Evolutionary conservation across 1,139 yeast genomes (phyloP).

Genomic region (Barnettozyma hawaiiensis): DNA sequence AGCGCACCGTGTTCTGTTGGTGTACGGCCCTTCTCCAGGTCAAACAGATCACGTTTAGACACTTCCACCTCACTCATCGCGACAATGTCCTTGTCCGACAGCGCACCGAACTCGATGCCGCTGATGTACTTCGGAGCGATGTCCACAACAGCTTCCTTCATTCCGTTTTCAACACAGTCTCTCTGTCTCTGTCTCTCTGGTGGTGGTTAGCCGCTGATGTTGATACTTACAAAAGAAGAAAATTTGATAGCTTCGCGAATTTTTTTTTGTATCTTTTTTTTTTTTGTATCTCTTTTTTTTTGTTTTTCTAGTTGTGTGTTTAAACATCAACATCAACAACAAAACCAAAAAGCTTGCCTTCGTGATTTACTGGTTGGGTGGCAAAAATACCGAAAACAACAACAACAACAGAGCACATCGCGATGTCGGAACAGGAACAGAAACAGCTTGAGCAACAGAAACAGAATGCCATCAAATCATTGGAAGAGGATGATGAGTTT

Average conservation of each 20-base stretch:
- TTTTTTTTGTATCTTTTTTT: not conserved
- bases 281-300: too few species aligned
- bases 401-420: not conserved
- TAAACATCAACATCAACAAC: not conserved
- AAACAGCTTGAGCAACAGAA: slow-evolving; percentile 17
- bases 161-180: slow-evolving; percentile 9
- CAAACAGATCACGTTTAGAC: slow-evolving; percentile 85
- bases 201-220: slow-evolving; percentile 1
- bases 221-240: too few species aligned
- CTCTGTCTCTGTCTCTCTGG: too few species aligned
- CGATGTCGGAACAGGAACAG: slow-evolving; percentile 15
- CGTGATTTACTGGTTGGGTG: too few species aligned
- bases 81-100: slow-evolving; percentile 83
- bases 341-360: too few species aligned
- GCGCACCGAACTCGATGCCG: slow-evolving; percentile 89
- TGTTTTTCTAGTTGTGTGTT: too few species aligned
- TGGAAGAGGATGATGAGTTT: slow-evolving; percentile 89
- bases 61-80: slow-evolving; percentile 95
- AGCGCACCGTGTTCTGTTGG: slow-evolving; percentile 84
- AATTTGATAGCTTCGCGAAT: not conserved
- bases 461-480: slow-evolving; percentile 36
- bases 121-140: slow-evolving; percentile 85
- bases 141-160: slow-evolving; percentile 45
- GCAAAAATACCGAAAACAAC: not conserved
- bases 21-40: slow-evolving; percentile 76